A percentile compares a stretch with the other conserved stretches of the same genome.
phyloP scores from a whole-genome alignment of 768 basidiomycete species.

The Suillus subluteus region DNA sequence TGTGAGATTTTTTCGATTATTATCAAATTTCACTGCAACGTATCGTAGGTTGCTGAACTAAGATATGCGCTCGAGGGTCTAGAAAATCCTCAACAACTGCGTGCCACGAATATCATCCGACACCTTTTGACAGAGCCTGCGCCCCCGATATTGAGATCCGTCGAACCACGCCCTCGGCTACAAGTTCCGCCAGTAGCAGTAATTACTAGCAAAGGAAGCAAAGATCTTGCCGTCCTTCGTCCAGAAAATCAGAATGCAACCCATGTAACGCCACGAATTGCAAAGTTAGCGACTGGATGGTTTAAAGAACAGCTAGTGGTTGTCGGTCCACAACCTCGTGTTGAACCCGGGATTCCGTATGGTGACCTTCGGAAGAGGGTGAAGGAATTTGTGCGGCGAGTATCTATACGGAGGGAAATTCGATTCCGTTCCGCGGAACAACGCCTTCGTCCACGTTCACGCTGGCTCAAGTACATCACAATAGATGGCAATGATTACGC shows the following conservation, averaged over 20 bases:
- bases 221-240: constrained; percentile 60
- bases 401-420: constrained; percentile 17
- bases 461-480: constrained; percentile 41
- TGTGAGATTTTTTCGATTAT: constrained; percentile 19
- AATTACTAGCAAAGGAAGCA: constrained; percentile 39
- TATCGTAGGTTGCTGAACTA: constrained; percentile 25
- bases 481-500: constrained; percentile 49
- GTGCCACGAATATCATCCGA: constrained; percentile 23
- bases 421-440: constrained; percentile 33
- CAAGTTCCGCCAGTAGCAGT: constrained; percentile 1
- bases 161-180: constrained; percentile 5
- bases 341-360: constrained; percentile 18
- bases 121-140: constrained; percentile 20
- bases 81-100: constrained; percentile 22
- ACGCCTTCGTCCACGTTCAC: constrained; percentile 36
- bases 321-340: constrained; percentile 46
- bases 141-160: constrained; percentile 20
- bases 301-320: constrained; percentile 60
- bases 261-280: constrained; percentile 65
- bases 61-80: constrained; percentile 27
- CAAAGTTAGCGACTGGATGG: constrained; percentile 48
- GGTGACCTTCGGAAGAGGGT: constrained; percentile 23
- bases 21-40: constrained; percentile 1
- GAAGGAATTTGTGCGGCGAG: constrained; percentile 25
- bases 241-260: constrained; percentile 57